phyloP scores from a whole-genome alignment of 345 rosid species.

The Citropsis articulata region DNA sequence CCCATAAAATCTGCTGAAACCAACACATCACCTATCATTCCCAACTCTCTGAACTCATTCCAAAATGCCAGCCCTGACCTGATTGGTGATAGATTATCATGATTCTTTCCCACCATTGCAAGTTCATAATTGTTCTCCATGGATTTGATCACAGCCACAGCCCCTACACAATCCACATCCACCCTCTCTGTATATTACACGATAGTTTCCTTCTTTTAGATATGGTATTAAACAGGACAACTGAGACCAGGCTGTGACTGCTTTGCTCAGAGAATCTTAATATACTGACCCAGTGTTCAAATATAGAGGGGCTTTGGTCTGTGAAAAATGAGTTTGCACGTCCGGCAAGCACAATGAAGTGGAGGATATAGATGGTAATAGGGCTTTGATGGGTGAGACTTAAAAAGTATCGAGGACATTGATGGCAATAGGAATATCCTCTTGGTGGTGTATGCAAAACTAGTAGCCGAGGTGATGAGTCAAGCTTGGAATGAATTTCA shows the following conservation, averaged over 20 bases:
- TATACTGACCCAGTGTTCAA: neutral
- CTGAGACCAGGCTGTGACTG: neutral
- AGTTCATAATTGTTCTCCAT: constrained; percentile 16
- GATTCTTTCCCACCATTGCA: constrained; percentile 16
- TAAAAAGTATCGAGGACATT: constrained; percentile 15
- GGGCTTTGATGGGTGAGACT: constrained; percentile 17
- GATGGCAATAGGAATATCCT: neutral
- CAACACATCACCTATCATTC: constrained; percentile 5
- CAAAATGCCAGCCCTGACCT: constrained; percentile 12
- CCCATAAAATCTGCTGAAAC: constrained; percentile 17
- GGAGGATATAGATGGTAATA: constrained; percentile 10
- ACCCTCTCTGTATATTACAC: constrained; percentile 1
- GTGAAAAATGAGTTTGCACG: constrained; percentile 16
- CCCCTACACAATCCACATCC: constrained; percentile 15
- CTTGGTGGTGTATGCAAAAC: constrained; percentile 15
- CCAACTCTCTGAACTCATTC: constrained; percentile 20
- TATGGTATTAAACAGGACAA: constrained; percentile 9
- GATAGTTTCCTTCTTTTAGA: constrained; percentile 11
- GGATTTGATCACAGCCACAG: constrained; percentile 10
- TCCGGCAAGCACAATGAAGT: constrained; percentile 19
- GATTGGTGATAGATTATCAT: constrained; percentile 4
- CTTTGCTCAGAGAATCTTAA: constrained; percentile 7
- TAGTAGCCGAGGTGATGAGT: constrained; percentile 12
- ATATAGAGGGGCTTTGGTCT: neutral
- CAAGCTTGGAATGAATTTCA: constrained; percentile 6